These are phyloP conservation scores for Picochlorum sp. DNA, from an alignment of 139 green algal species.

Conservation along the genomic window DNA sequence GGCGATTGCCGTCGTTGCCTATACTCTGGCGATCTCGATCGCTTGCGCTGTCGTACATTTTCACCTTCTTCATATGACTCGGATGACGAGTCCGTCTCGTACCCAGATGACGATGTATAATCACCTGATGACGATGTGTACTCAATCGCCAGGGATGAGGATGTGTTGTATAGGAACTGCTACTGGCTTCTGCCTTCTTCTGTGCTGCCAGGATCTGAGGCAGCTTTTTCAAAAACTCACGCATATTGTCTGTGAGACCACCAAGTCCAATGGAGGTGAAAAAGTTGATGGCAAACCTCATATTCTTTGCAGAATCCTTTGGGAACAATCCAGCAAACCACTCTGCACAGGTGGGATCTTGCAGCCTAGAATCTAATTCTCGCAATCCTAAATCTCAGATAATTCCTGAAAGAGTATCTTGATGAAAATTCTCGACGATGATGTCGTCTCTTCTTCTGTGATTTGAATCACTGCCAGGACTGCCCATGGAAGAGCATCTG, in stretches of 20 bases:
- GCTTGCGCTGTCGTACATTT: not conserved
- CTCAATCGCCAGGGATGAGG: not conserved
- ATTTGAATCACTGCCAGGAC: constrained; percentile 75
- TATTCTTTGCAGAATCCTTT: constrained; percentile 67
- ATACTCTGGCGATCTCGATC: no score
- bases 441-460: constrained; percentile 97
- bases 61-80: not conserved
- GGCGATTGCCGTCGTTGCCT: no score
- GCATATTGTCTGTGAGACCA: constrained; percentile 84
- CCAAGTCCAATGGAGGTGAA: constrained; percentile 98
- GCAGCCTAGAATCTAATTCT: constrained; percentile 74
- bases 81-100: not conserved
- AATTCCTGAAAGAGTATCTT: constrained; percentile 98
- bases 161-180: constrained; percentile 6
- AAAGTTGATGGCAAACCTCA: constrained; percentile 99
- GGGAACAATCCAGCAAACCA: constrained; percentile 86
- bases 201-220: constrained; percentile 28
- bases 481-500: constrained; percentile 82
- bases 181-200: constrained; percentile 18
- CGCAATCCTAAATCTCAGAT: constrained; percentile 83
- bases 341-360: constrained; percentile 47
- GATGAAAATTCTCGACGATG: constrained; percentile 95
- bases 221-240: constrained; percentile 63
- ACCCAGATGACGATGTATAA: constrained; percentile 1
- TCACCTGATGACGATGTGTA: constrained; percentile 6